Evolutionary conservation across 228 moss, liverwort and hornwort genomes (phyloP).

Genomic region (Sphagnum magellanicum): DNA sequence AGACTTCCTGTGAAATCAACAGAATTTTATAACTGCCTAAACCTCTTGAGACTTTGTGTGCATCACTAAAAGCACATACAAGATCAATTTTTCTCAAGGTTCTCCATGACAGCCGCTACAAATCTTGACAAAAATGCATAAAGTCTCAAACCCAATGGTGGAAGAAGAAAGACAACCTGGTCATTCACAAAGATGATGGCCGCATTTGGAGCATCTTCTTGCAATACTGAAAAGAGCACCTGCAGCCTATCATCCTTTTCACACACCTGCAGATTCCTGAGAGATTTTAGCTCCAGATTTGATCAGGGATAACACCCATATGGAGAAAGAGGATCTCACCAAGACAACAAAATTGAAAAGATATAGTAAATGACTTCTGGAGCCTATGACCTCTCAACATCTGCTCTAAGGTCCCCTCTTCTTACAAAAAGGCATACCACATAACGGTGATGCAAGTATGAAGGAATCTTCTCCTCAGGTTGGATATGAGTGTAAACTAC

Average conservation of each 20-base stretch:
- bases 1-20: too few species aligned
- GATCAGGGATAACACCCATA: too few species aligned
- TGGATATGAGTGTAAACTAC: slow-evolving; percentile 70
- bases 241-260: slow-evolving; percentile 70
- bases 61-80: not conserved
- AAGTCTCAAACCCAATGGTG: too few species aligned
- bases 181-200: slow-evolving; percentile 95
- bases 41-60: too few species aligned
- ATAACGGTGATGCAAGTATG: slow-evolving; percentile 81
- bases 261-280: slow-evolving; percentile 40
- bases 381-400: not conserved
- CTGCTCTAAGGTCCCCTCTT: not conserved
- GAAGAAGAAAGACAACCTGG: slow-evolving; percentile 17
- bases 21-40: too few species aligned
- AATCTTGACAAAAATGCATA: too few species aligned
- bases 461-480: slow-evolving; percentile 75
- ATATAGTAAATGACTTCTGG: too few species aligned
- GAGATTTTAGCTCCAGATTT: too few species aligned
- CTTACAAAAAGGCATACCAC: slow-evolving; percentile 37
- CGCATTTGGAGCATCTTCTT: slow-evolving; percentile 69
- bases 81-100: not conserved
- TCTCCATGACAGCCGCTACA: not conserved
- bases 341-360: too few species aligned
- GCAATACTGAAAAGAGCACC: slow-evolving; percentile 60
- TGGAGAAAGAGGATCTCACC: too few species aligned